These are phyloP conservation scores for Sugiyamaella novakii DNA, from an alignment of 1,139 yeast species.

Conservation along the genomic window DNA sequence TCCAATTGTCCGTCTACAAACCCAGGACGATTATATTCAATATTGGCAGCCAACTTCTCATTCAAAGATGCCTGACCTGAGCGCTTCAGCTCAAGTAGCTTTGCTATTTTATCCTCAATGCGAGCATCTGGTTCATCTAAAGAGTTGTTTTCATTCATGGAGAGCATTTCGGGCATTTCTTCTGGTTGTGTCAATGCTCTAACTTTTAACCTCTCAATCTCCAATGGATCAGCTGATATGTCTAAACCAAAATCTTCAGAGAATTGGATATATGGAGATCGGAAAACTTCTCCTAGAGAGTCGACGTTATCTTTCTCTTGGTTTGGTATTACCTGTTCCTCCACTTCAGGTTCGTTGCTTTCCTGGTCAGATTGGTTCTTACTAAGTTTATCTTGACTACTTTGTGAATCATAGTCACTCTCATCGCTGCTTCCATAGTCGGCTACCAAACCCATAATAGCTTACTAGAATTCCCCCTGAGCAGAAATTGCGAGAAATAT, in stretches of 20 bases:
- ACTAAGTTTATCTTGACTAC: background rate
- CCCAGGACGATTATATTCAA: conserved; percentile 17
- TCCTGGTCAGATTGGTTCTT: no score
- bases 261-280: conserved; percentile 4
- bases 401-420: conserved; percentile 4
- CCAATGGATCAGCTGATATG: conserved; percentile 3
- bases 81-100: conserved; percentile 10
- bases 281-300: background rate
- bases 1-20: conserved; percentile 13
- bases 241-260: conserved; percentile 5
- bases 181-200: conserved; percentile 16
- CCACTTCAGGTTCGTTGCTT: background rate
- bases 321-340: background rate
- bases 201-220: conserved; percentile 7
- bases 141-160: conserved; percentile 7
- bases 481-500: no score
- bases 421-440: conserved; percentile 20
- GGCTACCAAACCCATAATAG: conserved; percentile 13
- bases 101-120: conserved; percentile 9
- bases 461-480: no score
- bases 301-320: background rate
- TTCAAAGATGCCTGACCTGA: conserved; percentile 8
- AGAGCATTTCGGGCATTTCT: conserved; percentile 12
- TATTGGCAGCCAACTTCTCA: conserved; percentile 11
- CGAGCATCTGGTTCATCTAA: conserved; percentile 10